Conservation (phyloP, 768 basidiomycete species). For the Trametes villosa region DNA sequence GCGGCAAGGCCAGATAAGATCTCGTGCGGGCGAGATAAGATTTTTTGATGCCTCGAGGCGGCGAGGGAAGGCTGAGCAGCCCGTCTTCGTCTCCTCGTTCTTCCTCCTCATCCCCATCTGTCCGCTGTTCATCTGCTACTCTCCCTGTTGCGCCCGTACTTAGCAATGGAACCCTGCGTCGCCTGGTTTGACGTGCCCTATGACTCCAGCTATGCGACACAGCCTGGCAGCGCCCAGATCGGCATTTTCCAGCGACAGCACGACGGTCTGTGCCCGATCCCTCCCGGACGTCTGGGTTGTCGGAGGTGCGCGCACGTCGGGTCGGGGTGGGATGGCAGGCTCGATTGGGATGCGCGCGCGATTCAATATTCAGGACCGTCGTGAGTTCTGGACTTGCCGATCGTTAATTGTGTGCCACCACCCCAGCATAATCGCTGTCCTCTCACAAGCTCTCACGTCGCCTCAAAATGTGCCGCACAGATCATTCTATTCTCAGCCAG, state of each 20-base stretch:
- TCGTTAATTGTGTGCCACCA: slow-evolving; percentile 12
- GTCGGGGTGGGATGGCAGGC: neutral
- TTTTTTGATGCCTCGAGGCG: slow-evolving; percentile 21
- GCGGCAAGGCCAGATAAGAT: slow-evolving; percentile 7
- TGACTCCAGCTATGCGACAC: slow-evolving; percentile 6
- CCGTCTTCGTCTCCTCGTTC: slow-evolving; percentile 18
- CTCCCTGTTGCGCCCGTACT: slow-evolving; percentile 1
- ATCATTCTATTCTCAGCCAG: neutral
- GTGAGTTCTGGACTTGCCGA: slow-evolving; percentile 9
- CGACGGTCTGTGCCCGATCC: neutral
- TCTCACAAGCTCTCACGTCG: neutral
- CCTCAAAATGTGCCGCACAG: neutral
- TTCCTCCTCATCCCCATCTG: slow-evolving; percentile 5
- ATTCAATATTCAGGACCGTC: neutral
- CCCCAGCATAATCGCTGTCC: neutral
- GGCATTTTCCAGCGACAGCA: slow-evolving; percentile 3
- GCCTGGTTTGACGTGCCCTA: slow-evolving; percentile 1
- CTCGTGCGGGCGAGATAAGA: neutral
- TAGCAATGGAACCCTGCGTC: slow-evolving; percentile 12
- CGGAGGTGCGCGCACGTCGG: neutral
- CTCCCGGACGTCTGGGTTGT: neutral
- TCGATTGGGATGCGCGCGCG: neutral
- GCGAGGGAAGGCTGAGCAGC: slow-evolving; percentile 10
- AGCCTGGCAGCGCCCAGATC: neutral
- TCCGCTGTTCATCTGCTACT: slow-evolving; percentile 13